These are phyloP conservation scores for Podospora didyma DNA, from an alignment of 495 filamentous ascomycete species.

Conservation along the genomic window DNA sequence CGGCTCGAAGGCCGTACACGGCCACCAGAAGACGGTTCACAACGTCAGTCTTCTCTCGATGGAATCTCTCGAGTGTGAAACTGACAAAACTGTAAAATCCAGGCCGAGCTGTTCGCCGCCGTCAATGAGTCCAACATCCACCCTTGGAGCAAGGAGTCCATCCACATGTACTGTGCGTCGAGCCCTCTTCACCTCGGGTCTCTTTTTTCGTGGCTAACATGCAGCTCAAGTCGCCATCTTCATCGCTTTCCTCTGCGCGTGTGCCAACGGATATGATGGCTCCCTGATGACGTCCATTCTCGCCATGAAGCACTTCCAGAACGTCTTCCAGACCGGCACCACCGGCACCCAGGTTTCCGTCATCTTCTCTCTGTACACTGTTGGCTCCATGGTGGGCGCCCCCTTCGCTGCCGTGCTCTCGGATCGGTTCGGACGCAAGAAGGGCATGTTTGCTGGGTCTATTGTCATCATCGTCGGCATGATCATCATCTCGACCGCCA, in stretches of 20 bases:
- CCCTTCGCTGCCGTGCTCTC: slow-evolving; percentile 42
- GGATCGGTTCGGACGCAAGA: slow-evolving; percentile 39
- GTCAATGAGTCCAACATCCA: slow-evolving; percentile 54
- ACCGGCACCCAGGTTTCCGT: slow-evolving; percentile 34
- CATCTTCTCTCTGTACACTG: slow-evolving; percentile 46
- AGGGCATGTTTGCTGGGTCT: slow-evolving; percentile 46
- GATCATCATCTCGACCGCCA: slow-evolving; percentile 37
- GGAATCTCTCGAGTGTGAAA: too few relatives aligned
- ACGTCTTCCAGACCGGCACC: slow-evolving; percentile 28
- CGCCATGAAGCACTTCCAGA: slow-evolving; percentile 27
- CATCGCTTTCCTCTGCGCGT: slow-evolving; percentile 46
- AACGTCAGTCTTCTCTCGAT: slow-evolving; percentile 52
- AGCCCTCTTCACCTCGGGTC: neutral
- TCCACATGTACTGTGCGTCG: slow-evolving; percentile 51
- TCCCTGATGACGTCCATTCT: slow-evolving; percentile 30
- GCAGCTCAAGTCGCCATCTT: slow-evolving; percentile 34
- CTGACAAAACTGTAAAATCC: neutral
- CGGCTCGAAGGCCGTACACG: slow-evolving; percentile 34
- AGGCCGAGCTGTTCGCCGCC: slow-evolving; percentile 57
- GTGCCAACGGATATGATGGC: slow-evolving; percentile 50
- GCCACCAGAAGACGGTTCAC: slow-evolving; percentile 45
- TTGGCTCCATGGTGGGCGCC: slow-evolving; percentile 44
- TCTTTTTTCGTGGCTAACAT: slow-evolving; percentile 5
- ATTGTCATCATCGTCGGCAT: slow-evolving; percentile 50
- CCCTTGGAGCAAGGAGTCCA: slow-evolving; percentile 48